Conservation (phyloP, 306 rosid genomes). For the Begonia loranthoides region DNA sequence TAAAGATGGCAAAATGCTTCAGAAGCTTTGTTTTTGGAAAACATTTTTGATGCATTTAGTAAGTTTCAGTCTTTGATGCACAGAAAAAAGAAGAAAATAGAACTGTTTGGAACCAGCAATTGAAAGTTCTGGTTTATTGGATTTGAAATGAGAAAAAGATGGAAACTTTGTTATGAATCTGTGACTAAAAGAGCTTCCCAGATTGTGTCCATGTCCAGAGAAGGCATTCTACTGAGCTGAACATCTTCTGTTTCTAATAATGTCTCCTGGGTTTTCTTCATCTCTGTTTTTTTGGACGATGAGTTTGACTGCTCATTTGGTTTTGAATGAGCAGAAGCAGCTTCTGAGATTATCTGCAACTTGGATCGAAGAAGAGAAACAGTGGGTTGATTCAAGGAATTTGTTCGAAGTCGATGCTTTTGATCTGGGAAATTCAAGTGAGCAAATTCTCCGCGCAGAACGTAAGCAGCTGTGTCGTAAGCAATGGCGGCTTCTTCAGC, state of each 20-base stretch:
- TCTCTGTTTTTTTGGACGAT: slow-evolving; percentile 15
- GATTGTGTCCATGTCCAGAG: slow-evolving; percentile 84
- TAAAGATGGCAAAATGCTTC: background rate
- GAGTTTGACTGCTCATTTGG: background rate
- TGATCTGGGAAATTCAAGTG: slow-evolving; percentile 72
- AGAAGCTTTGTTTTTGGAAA: background rate
- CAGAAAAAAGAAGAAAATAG: background rate
- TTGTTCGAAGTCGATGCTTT: slow-evolving; percentile 51
- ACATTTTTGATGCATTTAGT: background rate
- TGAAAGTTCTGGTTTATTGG: no score
- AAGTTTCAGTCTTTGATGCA: background rate
- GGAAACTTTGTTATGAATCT: slow-evolving; percentile 25
- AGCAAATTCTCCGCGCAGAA: slow-evolving; percentile 71
- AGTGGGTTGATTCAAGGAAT: slow-evolving; percentile 53
- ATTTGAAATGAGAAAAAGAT: background rate
- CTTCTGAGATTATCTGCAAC: slow-evolving; percentile 45
- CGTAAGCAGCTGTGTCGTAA: slow-evolving; percentile 88
- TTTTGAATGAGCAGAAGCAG: slow-evolving; percentile 14
- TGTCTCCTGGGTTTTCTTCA: slow-evolving; percentile 32
- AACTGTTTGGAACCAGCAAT: background rate
- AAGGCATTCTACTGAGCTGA: slow-evolving; percentile 90
- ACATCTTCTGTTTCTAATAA: slow-evolving; percentile 28
- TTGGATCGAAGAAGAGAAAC: slow-evolving; percentile 75
- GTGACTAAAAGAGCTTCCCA: slow-evolving; percentile 85
- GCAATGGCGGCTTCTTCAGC: slow-evolving; percentile 92